Conservation (phyloP, 176 grass and related monocot genomes). For the Musa itinerans region DNA sequence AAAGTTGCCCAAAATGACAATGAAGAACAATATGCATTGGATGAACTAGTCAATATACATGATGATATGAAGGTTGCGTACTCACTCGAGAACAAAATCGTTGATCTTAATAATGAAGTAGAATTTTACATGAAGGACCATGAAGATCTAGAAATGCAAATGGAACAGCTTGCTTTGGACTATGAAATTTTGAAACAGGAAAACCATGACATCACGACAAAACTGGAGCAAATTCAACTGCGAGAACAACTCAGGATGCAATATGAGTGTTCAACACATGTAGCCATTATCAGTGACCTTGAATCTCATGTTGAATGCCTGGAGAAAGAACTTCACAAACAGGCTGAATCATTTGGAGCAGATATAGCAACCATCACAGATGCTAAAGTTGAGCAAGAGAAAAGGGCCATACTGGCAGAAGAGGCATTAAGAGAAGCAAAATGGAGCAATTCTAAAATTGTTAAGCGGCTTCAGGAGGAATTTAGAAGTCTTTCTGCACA, state of each 20-base stretch:
- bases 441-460: constrained; percentile 55
- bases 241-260: constrained; percentile 84
- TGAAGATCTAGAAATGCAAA: constrained; percentile 95
- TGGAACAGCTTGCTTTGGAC: constrained; percentile 94
- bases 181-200: constrained; percentile 99
- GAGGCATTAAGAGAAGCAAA: constrained; percentile 59
- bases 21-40: constrained; percentile 51
- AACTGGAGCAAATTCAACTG: constrained; percentile 78
- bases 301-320: constrained; percentile 64
- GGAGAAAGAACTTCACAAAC: constrained; percentile 65
- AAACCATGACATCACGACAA: constrained; percentile 79
- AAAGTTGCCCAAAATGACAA: constrained; percentile 30
- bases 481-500: constrained; percentile 63
- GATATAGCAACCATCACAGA: constrained; percentile 52
- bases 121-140: constrained; percentile 86
- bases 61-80: constrained; percentile 23
- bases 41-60: constrained; percentile 46
- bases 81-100: constrained; percentile 47
- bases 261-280: constrained; percentile 86
- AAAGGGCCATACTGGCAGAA: constrained; percentile 73
- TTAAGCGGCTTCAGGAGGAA: constrained; percentile 66
- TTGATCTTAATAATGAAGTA: constrained; percentile 60
- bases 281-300: constrained; percentile 78
- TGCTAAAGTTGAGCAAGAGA: constrained; percentile 75
- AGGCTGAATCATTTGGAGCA: constrained; percentile 56